phyloP scores from a whole-genome alignment of 768 basidiomycete species.

The Dacryopinax primogenitus region DNA sequence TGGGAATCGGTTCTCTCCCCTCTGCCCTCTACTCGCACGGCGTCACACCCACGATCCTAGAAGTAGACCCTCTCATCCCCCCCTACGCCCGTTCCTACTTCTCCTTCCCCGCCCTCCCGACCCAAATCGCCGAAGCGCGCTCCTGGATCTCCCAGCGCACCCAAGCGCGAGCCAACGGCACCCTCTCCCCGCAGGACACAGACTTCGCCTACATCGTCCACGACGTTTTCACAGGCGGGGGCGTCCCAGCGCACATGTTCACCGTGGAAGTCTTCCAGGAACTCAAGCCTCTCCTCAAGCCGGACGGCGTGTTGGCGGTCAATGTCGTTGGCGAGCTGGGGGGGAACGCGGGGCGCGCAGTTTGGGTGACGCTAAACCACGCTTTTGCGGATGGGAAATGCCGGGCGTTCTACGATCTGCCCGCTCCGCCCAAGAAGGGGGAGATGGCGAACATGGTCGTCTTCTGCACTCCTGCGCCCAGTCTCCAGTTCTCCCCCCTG shows the following conservation, averaged over 20 bases:
- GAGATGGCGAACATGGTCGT: constrained; percentile 64
- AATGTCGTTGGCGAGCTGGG: constrained; percentile 69
- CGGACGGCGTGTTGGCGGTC: constrained; percentile 66
- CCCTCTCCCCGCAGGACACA: background rate
- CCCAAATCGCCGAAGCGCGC: constrained; percentile 60
- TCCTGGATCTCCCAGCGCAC: constrained; percentile 18
- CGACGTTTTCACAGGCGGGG: constrained; percentile 89
- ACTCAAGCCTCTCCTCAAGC: constrained; percentile 47
- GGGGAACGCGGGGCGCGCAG: constrained; percentile 49
- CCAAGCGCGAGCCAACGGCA: constrained; percentile 19
- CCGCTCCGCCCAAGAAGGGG: constrained; percentile 32
- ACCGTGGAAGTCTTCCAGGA: constrained; percentile 73
- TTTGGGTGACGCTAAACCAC: constrained; percentile 54
- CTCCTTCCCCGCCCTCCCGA: constrained; percentile 46
- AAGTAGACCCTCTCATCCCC: constrained; percentile 87
- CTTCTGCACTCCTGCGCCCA: constrained; percentile 55
- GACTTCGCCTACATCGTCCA: constrained; percentile 48
- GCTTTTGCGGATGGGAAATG: constrained; percentile 54
- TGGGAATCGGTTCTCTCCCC: constrained; percentile 75
- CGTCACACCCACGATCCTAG: constrained; percentile 68
- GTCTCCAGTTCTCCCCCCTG: constrained; percentile 46
- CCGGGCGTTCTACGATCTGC: constrained; percentile 66
- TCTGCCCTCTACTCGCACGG: constrained; percentile 57
- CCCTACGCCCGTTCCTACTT: constrained; percentile 68
- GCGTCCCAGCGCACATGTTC: constrained; percentile 75